Base-by-base conservation (phyloP, 2,329 filamentous ascomycete genomes). In the Colletotrichum orchidophilum region DNA sequence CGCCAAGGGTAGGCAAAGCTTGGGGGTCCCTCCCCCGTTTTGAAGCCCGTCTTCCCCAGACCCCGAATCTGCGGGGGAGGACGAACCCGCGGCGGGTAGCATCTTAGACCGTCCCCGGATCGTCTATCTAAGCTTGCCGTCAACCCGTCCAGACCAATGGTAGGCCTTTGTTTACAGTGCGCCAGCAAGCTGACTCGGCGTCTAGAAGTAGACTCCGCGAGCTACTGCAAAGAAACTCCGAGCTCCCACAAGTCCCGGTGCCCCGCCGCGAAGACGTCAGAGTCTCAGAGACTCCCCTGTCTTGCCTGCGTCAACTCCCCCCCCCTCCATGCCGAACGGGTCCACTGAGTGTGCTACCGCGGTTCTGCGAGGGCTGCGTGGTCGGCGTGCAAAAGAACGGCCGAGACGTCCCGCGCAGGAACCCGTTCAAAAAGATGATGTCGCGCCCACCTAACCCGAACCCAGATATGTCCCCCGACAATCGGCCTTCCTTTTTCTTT, bases 371-470 rank as follows among this genome's bases (percentile, higher is more conserved):
- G 50, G 55, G 27, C 13, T 8, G 27, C 35, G 59, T 49, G 27
- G 58, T 63, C 69, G 69, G 69, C 13, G 53, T 15, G 31, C 59
- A 71, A 55, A 71, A 71, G 52, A 71, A 71, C 21, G 26, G 5
- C 69, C 69, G 69, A 60, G 15, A 35, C 12, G 42, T 60, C 50
- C 64, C 27, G 42, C 68, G 55, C 31, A 12, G 64, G 21, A 49
- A 35, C 27, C 49, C 24, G 58, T 53, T 71, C 64, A 63, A 71
- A 70, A 71, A 69, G 69, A 71, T 63, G 50, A 46, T 11, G 69
- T 71, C 69, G 69, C 69, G 65, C 69, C 65, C 69, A 68, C 52
- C 59, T 71, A 69, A 42, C 53, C 69, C 69, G 69, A 71, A 15
- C 58, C 8, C 46, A 54, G n/a, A 68, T 59, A 21, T 54, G 33